Evolutionary conservation across 2,329 filamentous ascomycete genomes (phyloP).

Genomic region (Neonectria sp.): DNA sequence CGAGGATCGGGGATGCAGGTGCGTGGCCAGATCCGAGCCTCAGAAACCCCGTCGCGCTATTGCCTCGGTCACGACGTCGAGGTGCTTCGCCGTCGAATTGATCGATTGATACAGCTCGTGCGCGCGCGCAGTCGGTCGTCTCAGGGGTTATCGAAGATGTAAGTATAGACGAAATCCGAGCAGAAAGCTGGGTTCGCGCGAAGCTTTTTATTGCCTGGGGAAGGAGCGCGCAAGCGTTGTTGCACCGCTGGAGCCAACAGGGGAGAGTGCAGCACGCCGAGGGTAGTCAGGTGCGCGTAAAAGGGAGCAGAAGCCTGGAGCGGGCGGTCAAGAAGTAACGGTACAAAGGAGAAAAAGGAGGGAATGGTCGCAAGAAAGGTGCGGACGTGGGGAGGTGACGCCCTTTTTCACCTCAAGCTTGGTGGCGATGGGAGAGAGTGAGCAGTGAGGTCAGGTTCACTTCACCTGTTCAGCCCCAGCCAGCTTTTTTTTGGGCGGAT

Average conservation of each 20-base stretch:
- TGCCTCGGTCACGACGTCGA: constrained; percentile 35
- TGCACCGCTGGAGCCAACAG: constrained; percentile 18
- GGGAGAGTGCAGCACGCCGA: constrained; percentile 9
- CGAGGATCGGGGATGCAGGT: constrained; percentile 39
- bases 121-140: constrained; percentile 11
- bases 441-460: constrained; percentile 46
- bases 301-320: constrained; percentile 28
- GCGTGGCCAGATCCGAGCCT: constrained; percentile 32
- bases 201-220: constrained; percentile 5
- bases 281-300: constrained; percentile 22
- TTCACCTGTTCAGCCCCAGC: constrained; percentile 42
- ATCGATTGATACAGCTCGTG: constrained; percentile 26
- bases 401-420: constrained; percentile 50
- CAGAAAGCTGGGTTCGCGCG: constrained; percentile 19
- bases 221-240: constrained; percentile 17
- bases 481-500: constrained; percentile 52
- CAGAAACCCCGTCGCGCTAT: constrained; percentile 39
- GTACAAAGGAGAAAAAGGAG: constrained; percentile 35
- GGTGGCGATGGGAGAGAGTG: constrained; percentile 43
- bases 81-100: constrained; percentile 37
- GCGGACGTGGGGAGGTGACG: constrained; percentile 42
- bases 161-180: constrained; percentile 9
- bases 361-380: constrained; percentile 33
- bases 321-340: constrained; percentile 16
- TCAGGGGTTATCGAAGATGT: constrained; percentile 16